Evolutionary conservation across 345 rosid species (phyloP), one percentile per base, ranked within the genome.

Genomic region (thale cress (Arabidopsis thaliana)): DNA sequence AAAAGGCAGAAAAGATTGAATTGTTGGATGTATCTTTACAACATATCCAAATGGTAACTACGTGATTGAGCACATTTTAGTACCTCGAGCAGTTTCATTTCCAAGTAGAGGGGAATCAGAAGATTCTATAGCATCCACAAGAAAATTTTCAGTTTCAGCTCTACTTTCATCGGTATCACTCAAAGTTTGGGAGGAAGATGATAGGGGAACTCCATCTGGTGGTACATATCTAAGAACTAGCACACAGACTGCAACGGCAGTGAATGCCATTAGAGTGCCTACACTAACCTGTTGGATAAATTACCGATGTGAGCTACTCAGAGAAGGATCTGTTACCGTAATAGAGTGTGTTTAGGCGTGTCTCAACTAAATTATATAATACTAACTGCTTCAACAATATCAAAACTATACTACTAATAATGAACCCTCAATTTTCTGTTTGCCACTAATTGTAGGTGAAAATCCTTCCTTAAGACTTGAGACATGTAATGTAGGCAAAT

Each of bases 191-290:
- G 82, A 75, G 30, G 87, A 85, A 25, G 84, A 59, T 30, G 79
- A 84, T 25, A 79, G 76, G 11, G 87, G 85, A 71, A 83, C 86
- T 77, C 79, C 82, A 40, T 81, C 75, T 42, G 93, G 90, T 64
- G 93, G 93, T 74, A 85, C 79, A 65, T 88, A 86, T 82, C 93
- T 82, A 36, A 88, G 87, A 73, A 88, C 79, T 72, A 88, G 72
- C 64, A 88, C 87, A 36, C 90, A 88, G 59, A 65, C 65, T 50
- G 93, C 90, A 65, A 84, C 93, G 38, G 87, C 77, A 65, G 87
- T 88, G 83, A 84, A 88, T 33, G 93, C 93, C 79, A 88, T 84
- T 70, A 88, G 82, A 71, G 93, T 86, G 28, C 93, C 93, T 48
- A 86, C 86, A 72, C 93, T 88, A 76, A 88, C 92, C 92, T 87